Conservation (phyloP, 441 rosid genomes). For the Cnidoscolus chayamansa region DNA sequence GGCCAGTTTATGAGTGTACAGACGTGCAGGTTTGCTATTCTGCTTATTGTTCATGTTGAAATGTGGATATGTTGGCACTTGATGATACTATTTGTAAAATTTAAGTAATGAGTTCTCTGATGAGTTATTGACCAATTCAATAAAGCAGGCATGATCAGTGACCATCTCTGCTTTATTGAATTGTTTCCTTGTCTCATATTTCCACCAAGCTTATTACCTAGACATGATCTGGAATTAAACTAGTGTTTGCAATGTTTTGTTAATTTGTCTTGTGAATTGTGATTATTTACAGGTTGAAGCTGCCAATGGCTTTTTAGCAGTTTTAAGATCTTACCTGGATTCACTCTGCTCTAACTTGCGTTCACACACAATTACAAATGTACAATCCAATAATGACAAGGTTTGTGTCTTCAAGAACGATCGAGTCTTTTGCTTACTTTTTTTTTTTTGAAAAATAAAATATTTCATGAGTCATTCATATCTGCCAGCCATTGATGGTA, state of each 20-base stretch:
- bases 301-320: slow-evolving; percentile 57
- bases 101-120: neutral
- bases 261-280: neutral
- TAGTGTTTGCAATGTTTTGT: neutral
- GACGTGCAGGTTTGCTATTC: slow-evolving; percentile 67
- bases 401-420: slow-evolving; percentile 34
- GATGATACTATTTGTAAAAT: no score
- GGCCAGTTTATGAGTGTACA: slow-evolving; percentile 85
- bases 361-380: slow-evolving; percentile 89
- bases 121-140: neutral
- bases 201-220: neutral
- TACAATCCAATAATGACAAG: slow-evolving; percentile 90
- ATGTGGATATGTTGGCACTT: no score
- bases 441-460: neutral
- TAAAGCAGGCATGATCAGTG: no score
- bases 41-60: slow-evolving; percentile 4
- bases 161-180: neutral
- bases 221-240: neutral
- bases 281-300: slow-evolving; percentile 61
- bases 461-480: neutral
- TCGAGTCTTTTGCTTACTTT: neutral
- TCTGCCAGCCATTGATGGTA: neutral
- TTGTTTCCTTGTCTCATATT: neutral
- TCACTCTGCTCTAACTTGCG: slow-evolving; percentile 82
- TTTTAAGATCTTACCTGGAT: slow-evolving; percentile 75